A percentile compares a stretch with the other conserved stretches of the same genome.
These are phyloP conservation scores for Termitomyces sp. DNA, from an alignment of 768 basidiomycete species.

Conservation along the genomic window DNA sequence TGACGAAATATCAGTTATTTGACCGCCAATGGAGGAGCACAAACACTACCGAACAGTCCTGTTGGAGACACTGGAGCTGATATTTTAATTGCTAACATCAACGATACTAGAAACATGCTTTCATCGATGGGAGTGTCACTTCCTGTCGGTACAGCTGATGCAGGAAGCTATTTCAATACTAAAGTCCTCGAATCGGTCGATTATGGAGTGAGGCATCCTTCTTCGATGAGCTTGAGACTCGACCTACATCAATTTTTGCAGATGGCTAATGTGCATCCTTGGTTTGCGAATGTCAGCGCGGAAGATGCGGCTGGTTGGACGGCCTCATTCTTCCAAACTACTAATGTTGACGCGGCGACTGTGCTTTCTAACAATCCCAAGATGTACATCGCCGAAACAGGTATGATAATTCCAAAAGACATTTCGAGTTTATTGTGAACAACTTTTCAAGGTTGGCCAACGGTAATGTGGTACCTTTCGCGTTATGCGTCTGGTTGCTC, in stretches of 20 bases:
- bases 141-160: slow-evolving; percentile 77
- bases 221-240: neutral
- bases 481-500: neutral
- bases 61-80: slow-evolving; percentile 59
- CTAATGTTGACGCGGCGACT: slow-evolving; percentile 55
- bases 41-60: slow-evolving; percentile 45
- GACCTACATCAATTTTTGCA: slow-evolving; percentile 17
- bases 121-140: slow-evolving; percentile 50
- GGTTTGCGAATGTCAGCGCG: slow-evolving; percentile 83
- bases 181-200: slow-evolving; percentile 58
- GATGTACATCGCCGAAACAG: slow-evolving; percentile 94
- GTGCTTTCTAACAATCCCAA: slow-evolving; percentile 63
- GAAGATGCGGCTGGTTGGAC: slow-evolving; percentile 79
- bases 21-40: slow-evolving; percentile 38
- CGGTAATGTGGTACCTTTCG: slow-evolving; percentile 32
- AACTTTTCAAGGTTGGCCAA: slow-evolving; percentile 46
- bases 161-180: slow-evolving; percentile 80
- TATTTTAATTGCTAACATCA: slow-evolving; percentile 62
- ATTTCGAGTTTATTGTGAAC: neutral
- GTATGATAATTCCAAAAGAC: slow-evolving; percentile 22
- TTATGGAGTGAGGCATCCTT: slow-evolving; percentile 51
- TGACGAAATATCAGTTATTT: slow-evolving; percentile 45
- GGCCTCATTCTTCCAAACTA: slow-evolving; percentile 63
- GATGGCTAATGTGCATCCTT: slow-evolving; percentile 91
- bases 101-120: slow-evolving; percentile 58